phyloP scores from a whole-genome alignment of 345 rosid species.

The Populus euphratica region DNA sequence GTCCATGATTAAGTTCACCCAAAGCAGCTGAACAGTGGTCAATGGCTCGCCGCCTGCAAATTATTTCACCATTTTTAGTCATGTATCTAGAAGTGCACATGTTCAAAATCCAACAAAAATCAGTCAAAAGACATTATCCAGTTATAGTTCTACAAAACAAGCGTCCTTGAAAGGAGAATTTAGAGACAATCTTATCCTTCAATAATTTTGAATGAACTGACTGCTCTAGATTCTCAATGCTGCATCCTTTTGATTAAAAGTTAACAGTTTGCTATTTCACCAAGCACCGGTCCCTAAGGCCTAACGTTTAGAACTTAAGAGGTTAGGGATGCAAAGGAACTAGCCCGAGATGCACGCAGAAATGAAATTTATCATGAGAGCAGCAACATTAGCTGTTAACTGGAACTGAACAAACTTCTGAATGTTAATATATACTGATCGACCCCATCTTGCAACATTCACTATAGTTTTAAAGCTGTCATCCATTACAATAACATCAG shows the following conservation, averaged over 20 bases:
- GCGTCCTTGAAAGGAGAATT: neutral
- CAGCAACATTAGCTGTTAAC: slow-evolving; percentile 70
- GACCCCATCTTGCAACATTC: slow-evolving; percentile 76
- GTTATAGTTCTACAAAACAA: neutral
- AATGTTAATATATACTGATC: slow-evolving; percentile 74
- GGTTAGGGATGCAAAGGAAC: neutral
- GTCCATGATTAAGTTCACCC: slow-evolving; percentile 94
- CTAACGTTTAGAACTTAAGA: neutral
- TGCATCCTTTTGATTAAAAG: neutral
- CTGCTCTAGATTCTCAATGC: neutral
- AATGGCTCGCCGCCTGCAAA: slow-evolving; percentile 68
- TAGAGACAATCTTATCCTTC: neutral
- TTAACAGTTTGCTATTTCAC: neutral
- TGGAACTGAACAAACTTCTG: slow-evolving; percentile 87
- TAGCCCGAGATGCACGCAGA: slow-evolving; percentile 73
- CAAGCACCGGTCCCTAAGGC: neutral
- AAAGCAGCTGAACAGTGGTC: slow-evolving; percentile 74
- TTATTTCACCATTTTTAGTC: neutral
- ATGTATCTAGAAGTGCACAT: neutral
- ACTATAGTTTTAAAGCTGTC: slow-evolving; percentile 73
- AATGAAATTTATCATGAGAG: slow-evolving; percentile 61
- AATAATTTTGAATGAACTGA: neutral
- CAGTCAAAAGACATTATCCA: neutral
- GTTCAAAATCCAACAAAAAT: neutral
- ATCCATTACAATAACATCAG: slow-evolving; percentile 83